Evolutionary conservation across 202 grass and related monocot genomes (phyloP), one percentile per base, ranked within the genome.

Genomic region (Zizania palustris): DNA sequence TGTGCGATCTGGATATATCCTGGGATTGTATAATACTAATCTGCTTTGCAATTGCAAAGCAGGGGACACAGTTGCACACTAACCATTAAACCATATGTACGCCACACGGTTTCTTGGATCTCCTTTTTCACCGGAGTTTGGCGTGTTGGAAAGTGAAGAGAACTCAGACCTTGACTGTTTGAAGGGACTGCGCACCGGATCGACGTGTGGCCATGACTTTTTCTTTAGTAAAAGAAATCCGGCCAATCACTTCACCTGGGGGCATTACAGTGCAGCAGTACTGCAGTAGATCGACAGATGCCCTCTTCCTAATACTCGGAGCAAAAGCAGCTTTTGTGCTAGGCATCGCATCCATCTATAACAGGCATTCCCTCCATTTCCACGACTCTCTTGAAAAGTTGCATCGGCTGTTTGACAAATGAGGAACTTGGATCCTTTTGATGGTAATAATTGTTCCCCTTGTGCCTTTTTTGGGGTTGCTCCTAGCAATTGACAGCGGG

Each of bases 151-250:
- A 45, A 56, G 68, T 39, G 68, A 55, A 67, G 74, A 61, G 64
- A 54, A 79, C 68, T 13, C 68, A 62, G 33, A 63, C 61, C 12
- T 39, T 54, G 6, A 46, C 46, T 14, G 28, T 35, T 83, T 28
- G 15, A 42, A 10, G 20, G 1, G 11, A 5, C 34, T 69, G 6
- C 10, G 37, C n/a, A 45, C 36, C 11, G 50, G 33, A 28, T 48
- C n/a, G 55, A 82, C 71, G 80, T 83, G 81, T 49, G 56, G 37
- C 36, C 11, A 44, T 11, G 49, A 16, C 14, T 5, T 69, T 75
- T 38, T 15, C 49, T 50, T 11, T 38, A 13, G 13, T 10, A n/a
- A 63, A 77, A 18, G 2, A 65, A 61, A 71, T 12, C 11, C 43
- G 38, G 15, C 15, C 36, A 38, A 18, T 71, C 63, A 33, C 11